These are phyloP conservation scores for Lipomyces anomalus DNA, from an alignment of 805 yeast genomes.

Conservation along the genomic window DNA sequence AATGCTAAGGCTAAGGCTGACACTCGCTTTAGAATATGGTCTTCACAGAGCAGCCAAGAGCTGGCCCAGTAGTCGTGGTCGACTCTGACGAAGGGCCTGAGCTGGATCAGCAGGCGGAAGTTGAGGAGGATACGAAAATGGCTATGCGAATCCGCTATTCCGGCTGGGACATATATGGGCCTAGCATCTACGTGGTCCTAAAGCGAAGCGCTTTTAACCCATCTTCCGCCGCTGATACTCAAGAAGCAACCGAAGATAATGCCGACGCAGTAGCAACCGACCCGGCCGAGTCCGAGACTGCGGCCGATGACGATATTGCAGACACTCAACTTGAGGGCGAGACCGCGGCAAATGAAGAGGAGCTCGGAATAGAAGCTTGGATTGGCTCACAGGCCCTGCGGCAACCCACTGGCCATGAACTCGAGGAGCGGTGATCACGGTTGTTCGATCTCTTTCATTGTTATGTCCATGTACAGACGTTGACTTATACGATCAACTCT, in stretches of 20 bases:
- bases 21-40: no score
- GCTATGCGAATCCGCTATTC: not conserved
- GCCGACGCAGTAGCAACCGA: not conserved
- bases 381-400: not conserved
- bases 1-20: no score
- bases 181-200: not conserved
- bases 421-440: not conserved
- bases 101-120: no score
- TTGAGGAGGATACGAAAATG: not conserved
- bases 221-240: not conserved
- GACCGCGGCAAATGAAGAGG: no score
- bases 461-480: no score
- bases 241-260: not conserved
- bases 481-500: no score
- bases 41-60: no score
- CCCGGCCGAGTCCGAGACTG: not conserved
- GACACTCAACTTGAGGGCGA: not conserved
- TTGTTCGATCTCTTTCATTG: no score
- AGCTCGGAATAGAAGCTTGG: not conserved
- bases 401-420: not conserved
- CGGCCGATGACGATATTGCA: not conserved
- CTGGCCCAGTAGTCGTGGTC: no score
- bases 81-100: no score
- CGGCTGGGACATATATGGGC: not conserved
- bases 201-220: not conserved